Evolutionary conservation across 2,329 filamentous ascomycete species (phyloP).

Genomic region (Cladophialophora exuberans): DNA sequence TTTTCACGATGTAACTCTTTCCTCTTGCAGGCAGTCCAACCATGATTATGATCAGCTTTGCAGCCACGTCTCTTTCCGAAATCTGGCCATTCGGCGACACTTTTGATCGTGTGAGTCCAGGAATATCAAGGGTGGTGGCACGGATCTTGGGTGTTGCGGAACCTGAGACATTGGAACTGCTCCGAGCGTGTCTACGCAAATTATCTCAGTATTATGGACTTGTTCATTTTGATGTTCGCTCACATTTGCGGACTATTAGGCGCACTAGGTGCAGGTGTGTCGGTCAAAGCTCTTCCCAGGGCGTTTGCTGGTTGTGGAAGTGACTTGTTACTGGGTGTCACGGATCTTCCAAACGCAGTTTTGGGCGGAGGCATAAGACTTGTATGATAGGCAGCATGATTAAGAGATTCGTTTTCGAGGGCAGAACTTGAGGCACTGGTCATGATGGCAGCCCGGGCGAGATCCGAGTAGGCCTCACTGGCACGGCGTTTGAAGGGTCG

Average conservation of each 20-base stretch:
- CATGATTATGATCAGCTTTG: slow-evolving; percentile 98
- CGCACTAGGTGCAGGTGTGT: slow-evolving; percentile 66
- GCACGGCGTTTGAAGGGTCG: slow-evolving; percentile 15
- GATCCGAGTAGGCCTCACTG: slow-evolving; percentile 27
- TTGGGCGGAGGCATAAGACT: slow-evolving; percentile 31
- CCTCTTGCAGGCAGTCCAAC: slow-evolving; percentile 92
- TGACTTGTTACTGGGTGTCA: slow-evolving; percentile 15
- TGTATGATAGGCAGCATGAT: slow-evolving; percentile 26
- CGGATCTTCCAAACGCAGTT: slow-evolving; percentile 25
- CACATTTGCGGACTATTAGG: slow-evolving; percentile 66
- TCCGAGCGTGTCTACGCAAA: slow-evolving; percentile 50
- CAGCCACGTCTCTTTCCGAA: slow-evolving; percentile 87
- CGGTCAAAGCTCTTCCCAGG: slow-evolving; percentile 60
- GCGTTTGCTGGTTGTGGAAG: slow-evolving; percentile 39
- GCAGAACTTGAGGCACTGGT: slow-evolving; percentile 25
- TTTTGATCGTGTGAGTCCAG: slow-evolving; percentile 91
- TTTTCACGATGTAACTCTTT: slow-evolving; percentile 99
- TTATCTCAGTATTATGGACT: slow-evolving; percentile 11
- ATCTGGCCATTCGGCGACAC: slow-evolving; percentile 96
- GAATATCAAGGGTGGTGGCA: slow-evolving; percentile 94
- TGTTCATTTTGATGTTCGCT: slow-evolving; percentile 37
- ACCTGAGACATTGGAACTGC: slow-evolving; percentile 73
- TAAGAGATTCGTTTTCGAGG: slow-evolving; percentile 21
- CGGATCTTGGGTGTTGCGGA: slow-evolving; percentile 77
- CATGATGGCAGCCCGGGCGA: slow-evolving; percentile 29